Percentiles rank a stretch among this genome's conserved stretches.
These are phyloP conservation scores for California macrophylla DNA, from an alignment of 441 rosid species.

Conservation along the genomic window DNA sequence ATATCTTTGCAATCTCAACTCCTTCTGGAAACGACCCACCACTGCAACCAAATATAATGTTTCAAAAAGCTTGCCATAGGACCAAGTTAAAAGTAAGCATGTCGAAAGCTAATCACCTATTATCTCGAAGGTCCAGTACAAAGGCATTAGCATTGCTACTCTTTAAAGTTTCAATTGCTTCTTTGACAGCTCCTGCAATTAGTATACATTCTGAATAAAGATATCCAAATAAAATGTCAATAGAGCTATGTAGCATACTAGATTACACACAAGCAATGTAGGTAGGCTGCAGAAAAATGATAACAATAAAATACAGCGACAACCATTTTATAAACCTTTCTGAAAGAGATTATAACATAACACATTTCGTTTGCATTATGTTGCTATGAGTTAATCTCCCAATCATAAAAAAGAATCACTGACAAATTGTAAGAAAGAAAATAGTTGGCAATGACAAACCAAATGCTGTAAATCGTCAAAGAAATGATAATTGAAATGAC, in stretches of 20 bases:
- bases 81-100: constrained; percentile 18
- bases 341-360: neutral
- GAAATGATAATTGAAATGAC: neutral
- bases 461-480: neutral
- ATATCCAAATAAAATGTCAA: neutral
- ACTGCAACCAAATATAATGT: constrained; percentile 48
- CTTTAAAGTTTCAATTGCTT: constrained; percentile 66
- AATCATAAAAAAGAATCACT: neutral
- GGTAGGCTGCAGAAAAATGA: neutral
- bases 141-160: constrained; percentile 59
- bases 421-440: neutral
- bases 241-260: neutral
- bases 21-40: constrained; percentile 97
- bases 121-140: constrained; percentile 91
- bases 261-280: neutral
- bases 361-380: neutral
- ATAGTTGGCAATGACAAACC: neutral
- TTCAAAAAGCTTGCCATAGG: constrained; percentile 30
- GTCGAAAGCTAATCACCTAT: constrained; percentile 53
- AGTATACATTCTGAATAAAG: constrained; percentile 9
- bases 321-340: neutral
- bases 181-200: constrained; percentile 64
- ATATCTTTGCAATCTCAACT: constrained; percentile 82
- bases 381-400: neutral
- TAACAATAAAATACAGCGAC: neutral